Evolutionary conservation across 2,329 filamentous ascomycete species (phyloP), one percentile per base, ranked within the genome.

Genomic region (Botryotinia convoluta): DNA sequence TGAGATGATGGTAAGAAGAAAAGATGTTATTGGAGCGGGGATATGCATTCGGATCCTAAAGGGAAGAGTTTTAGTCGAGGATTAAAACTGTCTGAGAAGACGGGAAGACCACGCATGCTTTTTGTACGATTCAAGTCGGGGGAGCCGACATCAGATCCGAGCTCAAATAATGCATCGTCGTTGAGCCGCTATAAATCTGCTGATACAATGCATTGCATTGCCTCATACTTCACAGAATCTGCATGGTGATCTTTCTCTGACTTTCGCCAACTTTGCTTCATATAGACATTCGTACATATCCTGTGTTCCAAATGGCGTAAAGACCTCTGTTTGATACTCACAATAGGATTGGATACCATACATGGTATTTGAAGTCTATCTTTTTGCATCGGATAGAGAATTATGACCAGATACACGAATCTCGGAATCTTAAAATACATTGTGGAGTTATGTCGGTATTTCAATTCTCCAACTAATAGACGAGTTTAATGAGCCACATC

Each of bases 401-500:
- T 29, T 57, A 6, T 39, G 37, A 29, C 61, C 35, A 68, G 26
- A 39, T 9, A 32, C 10, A 48, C 54, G 48, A 54, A 57, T 42
- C 35, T 29, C 48, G 37, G 35, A n/a, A 69, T 57, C 54, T 57
- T 18, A 57, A 35, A 29, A n/a, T 32, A 26, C 3, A 57, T 18
- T 57, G 18, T 14, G 26, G 51, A 32, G 14, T 26, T 59, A 32
- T 42, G n/a, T 59, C 48, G 48, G 48, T 44, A 42, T 54, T 62
- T 26, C n/a, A 48, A 26, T 29, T 44, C 26, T 71, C 42, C 39
- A 51, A 65, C 9, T 32, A 22, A 51, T 9, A 37, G 9, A 7
- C 37, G 29, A 26, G 18, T 20, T 60, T 57, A 73, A 63, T 73
- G 71, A 59, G 42, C 44, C 54, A 54, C 71, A 65, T 71, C 68